Base-by-base conservation (phyloP, 257 asterid species). In the Sherardia arvensis region DNA sequence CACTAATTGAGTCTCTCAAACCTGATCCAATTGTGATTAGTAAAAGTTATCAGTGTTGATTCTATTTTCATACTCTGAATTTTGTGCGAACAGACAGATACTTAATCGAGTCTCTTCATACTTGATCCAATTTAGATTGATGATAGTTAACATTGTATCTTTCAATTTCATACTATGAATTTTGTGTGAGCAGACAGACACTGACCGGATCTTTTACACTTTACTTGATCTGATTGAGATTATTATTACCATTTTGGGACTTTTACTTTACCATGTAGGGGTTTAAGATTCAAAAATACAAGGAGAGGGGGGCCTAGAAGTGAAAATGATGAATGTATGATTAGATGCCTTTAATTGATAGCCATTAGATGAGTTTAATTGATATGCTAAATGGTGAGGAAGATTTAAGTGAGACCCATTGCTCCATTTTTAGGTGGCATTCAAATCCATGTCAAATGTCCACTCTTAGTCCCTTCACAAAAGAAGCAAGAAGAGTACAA, bases 401-500 rank as follows among this genome's bases (percentile, higher is more conserved):
- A 63, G 67, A 63, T n/a, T 63, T 28, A 32, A 48, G 58, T 63
- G 58, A 28, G 56, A 23, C 30, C 26, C 29, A 63, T 22, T 18
- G 36, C 12, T 10, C 20, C 43, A 10, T 29, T 30, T 30, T 51
- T 43, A 12, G 60, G 51, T 51, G 61, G 34, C 61, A 21, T n/a
- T 38, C 43, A 51, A 64, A 64, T 51, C 49, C 61, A 20, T 32
- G 61, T 65, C 69, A 51, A 32, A 20, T 32, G 34, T 30, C 61
- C 61, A 27, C 40, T 51, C 69, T 1, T 29, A 21, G 40, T 65
- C 59, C 45, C 17, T 65, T 51, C 61, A 49, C 23, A 34, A 30
- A 49, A 21, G 47, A 30, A 20, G 49, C 15, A 48, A 64, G 17
- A n/a, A 49, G 38, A 62, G 30, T 40, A 64, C 22, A 20, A 48